A percentile compares a stretch with the other conserved stretches of the same genome.
Conservation (phyloP, 805 yeast species). For the Cyberlindnera nakhonratchasimensis region DNA sequence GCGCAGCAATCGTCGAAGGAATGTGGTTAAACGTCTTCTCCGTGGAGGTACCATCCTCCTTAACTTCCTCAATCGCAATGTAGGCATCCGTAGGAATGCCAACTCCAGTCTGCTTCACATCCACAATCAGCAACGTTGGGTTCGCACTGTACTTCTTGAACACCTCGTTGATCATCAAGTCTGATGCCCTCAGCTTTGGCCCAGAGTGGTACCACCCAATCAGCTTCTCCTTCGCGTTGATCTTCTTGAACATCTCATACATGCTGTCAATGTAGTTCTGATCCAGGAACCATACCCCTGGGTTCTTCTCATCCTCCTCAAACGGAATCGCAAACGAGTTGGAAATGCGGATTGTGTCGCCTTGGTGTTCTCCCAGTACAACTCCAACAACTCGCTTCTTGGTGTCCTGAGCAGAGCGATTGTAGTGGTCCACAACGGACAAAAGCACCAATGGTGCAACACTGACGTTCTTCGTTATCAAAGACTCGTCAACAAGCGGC, state of each 20-base stretch:
- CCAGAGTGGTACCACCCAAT: conserved; percentile 99
- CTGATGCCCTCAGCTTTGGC: conserved; percentile 84
- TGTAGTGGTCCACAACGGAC: conserved; percentile 93
- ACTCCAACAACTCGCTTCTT: conserved; percentile 92
- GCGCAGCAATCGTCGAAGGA: conserved; percentile 92
- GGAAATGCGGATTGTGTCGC: conserved; percentile 62
- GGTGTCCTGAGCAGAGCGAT: conserved; percentile 71
- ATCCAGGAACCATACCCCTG: conserved; percentile 94
- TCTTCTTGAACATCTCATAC: conserved; percentile 97
- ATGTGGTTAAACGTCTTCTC: conserved; percentile 91
- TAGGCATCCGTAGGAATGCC: conserved; percentile 97
- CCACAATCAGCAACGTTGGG: conserved; percentile 86
- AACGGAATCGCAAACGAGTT: conserved; percentile 97
- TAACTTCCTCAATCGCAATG: conserved; percentile 89
- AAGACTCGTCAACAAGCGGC: conserved; percentile 21
- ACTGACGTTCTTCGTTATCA: conserved; percentile 56
- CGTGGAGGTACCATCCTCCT: conserved; percentile 91
- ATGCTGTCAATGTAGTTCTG: conserved; percentile 94
- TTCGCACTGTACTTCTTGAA: conserved; percentile 79
- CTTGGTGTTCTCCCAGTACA: conserved; percentile 71
- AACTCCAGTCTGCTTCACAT: conserved; percentile 75
- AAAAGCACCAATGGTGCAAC: conserved; percentile 94
- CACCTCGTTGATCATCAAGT: conserved; percentile 84
- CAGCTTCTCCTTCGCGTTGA: conserved; percentile 92
- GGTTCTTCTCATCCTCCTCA: conserved; percentile 91